These are phyloP conservation scores for Metschnikowia henanensis DNA, from an alignment of 805 yeast species.

Conservation along the genomic window DNA sequence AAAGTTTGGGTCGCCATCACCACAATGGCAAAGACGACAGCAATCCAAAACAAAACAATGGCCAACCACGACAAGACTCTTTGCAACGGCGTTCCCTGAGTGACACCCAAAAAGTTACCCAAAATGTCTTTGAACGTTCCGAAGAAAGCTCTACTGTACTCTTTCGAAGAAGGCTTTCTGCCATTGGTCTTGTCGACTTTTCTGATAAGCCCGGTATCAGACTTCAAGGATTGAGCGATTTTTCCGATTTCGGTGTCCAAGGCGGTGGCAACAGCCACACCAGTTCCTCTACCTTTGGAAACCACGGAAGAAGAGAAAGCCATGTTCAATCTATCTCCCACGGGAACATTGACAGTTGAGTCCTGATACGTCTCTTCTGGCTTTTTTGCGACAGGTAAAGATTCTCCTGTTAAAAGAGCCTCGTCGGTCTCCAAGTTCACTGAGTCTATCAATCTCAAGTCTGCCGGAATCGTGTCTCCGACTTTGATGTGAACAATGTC, in stretches of 20 bases:
- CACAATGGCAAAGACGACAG: constrained; percentile 82
- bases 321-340: constrained; percentile 75
- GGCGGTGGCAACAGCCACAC: constrained; percentile 69
- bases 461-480: constrained; percentile 80
- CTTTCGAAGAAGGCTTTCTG: constrained; percentile 42
- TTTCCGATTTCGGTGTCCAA: constrained; percentile 71
- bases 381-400: constrained; percentile 61
- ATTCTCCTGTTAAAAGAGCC: constrained; percentile 66
- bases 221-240: constrained; percentile 47
- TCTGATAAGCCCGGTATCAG: constrained; percentile 38
- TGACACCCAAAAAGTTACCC: constrained; percentile 73
- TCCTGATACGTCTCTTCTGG: constrained; percentile 39
- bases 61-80: constrained; percentile 77
- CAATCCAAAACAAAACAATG: constrained; percentile 64
- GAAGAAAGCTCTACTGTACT: constrained; percentile 45
- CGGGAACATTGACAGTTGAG: constrained; percentile 43
- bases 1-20: constrained; percentile 85
- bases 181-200: constrained; percentile 41
- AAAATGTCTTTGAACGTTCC: constrained; percentile 53
- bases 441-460: constrained; percentile 55
- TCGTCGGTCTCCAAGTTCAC: constrained; percentile 73
- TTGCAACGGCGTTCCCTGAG: constrained; percentile 81
- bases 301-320: constrained; percentile 69
- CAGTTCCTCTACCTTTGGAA: constrained; percentile 73
- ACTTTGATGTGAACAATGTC: constrained; percentile 62